phyloP scores from a whole-genome alignment of 192 early-diverging fungal genomes.

The Linnemannia exigua region DNA sequence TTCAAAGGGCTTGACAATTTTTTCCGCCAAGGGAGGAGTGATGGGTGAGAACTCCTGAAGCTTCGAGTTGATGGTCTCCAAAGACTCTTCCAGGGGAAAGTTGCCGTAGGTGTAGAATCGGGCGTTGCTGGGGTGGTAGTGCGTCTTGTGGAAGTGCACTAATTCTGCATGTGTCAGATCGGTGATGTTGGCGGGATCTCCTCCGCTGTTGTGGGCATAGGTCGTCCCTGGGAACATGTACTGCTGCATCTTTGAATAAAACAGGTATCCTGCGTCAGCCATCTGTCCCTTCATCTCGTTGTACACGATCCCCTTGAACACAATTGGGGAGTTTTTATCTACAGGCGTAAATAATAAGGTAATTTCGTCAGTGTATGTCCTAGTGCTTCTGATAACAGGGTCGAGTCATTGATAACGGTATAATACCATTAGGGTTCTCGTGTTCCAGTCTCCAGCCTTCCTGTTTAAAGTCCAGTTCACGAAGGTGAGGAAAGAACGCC shows the following conservation, averaged over 20 bases:
- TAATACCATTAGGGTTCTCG: conserved; percentile 69
- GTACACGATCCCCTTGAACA: conserved; percentile 97
- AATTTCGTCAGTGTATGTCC: not conserved
- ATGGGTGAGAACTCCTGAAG: conserved; percentile 72
- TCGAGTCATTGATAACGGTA: not conserved
- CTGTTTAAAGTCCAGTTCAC: conserved; percentile 90
- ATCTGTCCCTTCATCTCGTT: conserved; percentile 98
- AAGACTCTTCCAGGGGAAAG: conserved; percentile 81
- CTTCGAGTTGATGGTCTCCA: conserved; percentile 73
- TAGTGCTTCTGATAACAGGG: conserved; percentile 20
- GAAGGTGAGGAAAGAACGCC: conserved; percentile 84
- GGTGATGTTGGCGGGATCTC: conserved; percentile 90
- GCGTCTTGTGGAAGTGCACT: conserved; percentile 82
- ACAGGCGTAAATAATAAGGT: not conserved
- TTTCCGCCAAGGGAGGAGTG: conserved; percentile 61
- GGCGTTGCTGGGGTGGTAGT: conserved; percentile 96
- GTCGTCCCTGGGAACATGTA: conserved; percentile 87
- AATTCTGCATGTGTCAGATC: conserved; percentile 90
- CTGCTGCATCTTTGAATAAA: conserved; percentile 82
- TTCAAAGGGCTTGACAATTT: conserved; percentile 65
- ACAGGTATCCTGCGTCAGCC: conserved; percentile 86
- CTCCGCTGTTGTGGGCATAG: conserved; percentile 89
- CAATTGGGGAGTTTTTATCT: conserved; percentile 75
- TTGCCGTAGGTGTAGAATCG: conserved; percentile 93
- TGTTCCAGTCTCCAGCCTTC: conserved; percentile 97